These are phyloP conservation scores for Eucalyptus virginea DNA, from an alignment of 345 rosid species.

Conservation along the genomic window DNA sequence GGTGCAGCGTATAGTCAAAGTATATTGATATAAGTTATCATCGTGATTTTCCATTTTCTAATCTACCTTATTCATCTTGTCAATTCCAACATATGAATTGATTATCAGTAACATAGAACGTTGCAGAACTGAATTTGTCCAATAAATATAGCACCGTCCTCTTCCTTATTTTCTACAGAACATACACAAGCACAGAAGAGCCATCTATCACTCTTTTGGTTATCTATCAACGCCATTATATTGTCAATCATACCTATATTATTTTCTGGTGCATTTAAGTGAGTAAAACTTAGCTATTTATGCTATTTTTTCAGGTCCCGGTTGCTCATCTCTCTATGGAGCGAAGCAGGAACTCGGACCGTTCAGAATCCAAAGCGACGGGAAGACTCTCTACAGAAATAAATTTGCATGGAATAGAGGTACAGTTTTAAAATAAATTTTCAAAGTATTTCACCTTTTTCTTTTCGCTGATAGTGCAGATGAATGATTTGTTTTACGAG, in stretches of 20 bases:
- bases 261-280: neutral
- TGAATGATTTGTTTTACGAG: neutral
- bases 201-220: neutral
- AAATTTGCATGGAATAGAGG: slow-evolving; percentile 6
- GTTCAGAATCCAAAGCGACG: slow-evolving; percentile 26
- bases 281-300: neutral
- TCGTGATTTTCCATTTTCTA: neutral
- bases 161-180: neutral
- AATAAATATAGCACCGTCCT: neutral
- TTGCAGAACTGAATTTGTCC: neutral
- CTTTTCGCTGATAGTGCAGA: neutral
- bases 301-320: slow-evolving; percentile 13
- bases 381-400: slow-evolving; percentile 23
- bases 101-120: neutral
- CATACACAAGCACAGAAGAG: neutral
- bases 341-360: slow-evolving; percentile 40
- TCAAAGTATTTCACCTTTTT: neutral
- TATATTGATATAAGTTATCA: neutral
- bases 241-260: neutral
- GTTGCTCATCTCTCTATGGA: slow-evolving; percentile 37
- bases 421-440: neutral
- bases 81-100: neutral
- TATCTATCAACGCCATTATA: neutral
- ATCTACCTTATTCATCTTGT: neutral
- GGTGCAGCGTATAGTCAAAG: neutral